These are phyloP conservation scores for Candida glaebosa DNA, from an alignment of 805 yeast genomes.

Conservation along the genomic window DNA sequence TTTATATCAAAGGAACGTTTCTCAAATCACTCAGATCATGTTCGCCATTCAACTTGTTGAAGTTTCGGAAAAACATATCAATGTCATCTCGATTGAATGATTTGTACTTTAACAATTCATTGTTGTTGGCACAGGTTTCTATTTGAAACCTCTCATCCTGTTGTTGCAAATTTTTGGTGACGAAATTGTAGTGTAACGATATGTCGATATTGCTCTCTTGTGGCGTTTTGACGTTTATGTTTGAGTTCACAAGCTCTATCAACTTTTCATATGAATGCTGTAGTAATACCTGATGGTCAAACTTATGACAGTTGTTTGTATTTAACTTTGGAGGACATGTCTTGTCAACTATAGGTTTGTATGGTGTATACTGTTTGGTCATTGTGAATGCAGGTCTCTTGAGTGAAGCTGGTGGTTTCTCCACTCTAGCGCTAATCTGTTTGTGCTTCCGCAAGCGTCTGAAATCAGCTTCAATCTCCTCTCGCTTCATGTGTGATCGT, in stretches of 20 bases:
- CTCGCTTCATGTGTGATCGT: constrained; percentile 8
- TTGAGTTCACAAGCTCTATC: constrained; percentile 15
- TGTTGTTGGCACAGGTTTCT: constrained; percentile 7
- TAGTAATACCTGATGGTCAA: constrained; percentile 15
- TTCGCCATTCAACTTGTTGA: constrained; percentile 1
- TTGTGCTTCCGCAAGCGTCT: not conserved
- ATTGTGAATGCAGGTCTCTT: not conserved
- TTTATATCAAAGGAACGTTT: not conserved
- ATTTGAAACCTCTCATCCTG: constrained; percentile 19
- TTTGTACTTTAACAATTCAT: constrained; percentile 1
- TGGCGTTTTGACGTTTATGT: constrained; percentile 7
- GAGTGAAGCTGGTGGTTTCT: not conserved
- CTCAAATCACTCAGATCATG: not conserved
- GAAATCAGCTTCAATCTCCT: constrained; percentile 5
- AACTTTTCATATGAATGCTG: constrained; percentile 16
- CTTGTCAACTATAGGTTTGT: constrained; percentile 3
- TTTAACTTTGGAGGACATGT: constrained; percentile 3
- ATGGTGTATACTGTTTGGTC: not conserved
- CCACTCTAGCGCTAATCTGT: not conserved
- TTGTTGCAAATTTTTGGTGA: constrained; percentile 22
- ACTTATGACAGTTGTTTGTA: constrained; percentile 9
- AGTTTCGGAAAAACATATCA: constrained; percentile 21
- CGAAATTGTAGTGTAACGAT: constrained; percentile 18
- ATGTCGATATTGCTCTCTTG: constrained; percentile 18
- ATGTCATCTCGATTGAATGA: constrained; percentile 14